Base-by-base conservation (phyloP, 495 filamentous ascomycete genomes). In the Penicillium psychrofluorescens region DNA sequence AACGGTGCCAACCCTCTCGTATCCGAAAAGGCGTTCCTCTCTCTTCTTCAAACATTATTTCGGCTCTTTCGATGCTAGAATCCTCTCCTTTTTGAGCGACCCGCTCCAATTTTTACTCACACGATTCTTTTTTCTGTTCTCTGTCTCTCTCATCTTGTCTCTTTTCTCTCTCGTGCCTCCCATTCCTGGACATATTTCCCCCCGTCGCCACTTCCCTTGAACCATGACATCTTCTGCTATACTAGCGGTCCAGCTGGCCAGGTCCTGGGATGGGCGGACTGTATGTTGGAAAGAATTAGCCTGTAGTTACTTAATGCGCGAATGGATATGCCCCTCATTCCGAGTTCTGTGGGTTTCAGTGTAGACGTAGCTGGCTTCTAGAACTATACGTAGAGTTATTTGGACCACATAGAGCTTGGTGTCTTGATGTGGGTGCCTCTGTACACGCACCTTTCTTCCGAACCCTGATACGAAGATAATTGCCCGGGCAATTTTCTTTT, bases 221-320 rank as follows among this genome's bases (percentile, higher is more conserved):
- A 22, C 22, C 4, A 22, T 3, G 22, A 22, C 22, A 22, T 16
- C 41, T 42, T 43, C 35, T 39, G 43, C 48, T 48, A 37, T 35
- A 38, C 40, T 41, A 39, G 36, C 43, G 44, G 39, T 33, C 41
- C 41, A 22, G 7, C 10, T n/a, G 37, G 8, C 22, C 4, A 22
- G 22, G 37, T 37, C 41, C 35, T 40, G 38, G 39, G 27, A 45
- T 41, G 41, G 46, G 44, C 33, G 44, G 22, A 38, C 38, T 59
- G 54, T 50, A 49, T 44, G 49, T 55, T 56, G 43, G 42, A 35
- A 47, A 48, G 45, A 46, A 38, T 49, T 44, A 52, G 46, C 39
- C 29, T 53, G 57, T 63, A 67, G 22, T 22, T 22, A 22, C 44
- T 51, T 64, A 61, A 63, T 63, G 56, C 50, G 56, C 57, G 58